Evolutionary conservation across 345 rosid genomes (phyloP).

Genomic region (Stellera chamaejasme): DNA sequence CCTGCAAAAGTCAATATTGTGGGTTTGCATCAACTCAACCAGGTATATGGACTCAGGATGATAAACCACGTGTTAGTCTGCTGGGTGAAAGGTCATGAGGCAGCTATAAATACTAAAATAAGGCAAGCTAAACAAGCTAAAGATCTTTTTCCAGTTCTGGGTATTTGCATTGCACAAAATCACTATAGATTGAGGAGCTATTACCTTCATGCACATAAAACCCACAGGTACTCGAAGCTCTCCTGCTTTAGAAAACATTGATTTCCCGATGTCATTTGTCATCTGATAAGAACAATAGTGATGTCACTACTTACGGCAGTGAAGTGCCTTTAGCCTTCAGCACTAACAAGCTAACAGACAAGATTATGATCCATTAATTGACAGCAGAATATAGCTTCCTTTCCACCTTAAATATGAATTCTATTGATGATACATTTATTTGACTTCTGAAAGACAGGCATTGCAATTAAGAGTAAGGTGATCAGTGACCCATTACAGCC

Average conservation of each 20-base stretch:
- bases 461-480: no score
- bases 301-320: background rate
- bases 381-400: no score
- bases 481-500: no score
- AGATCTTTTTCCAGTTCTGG: background rate
- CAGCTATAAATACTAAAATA: no score
- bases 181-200: background rate
- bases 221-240: slow-evolving; percentile 87
- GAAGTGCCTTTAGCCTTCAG: background rate
- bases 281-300: slow-evolving; percentile 35
- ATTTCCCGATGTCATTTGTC: slow-evolving; percentile 84
- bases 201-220: slow-evolving; percentile 94
- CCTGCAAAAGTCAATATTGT: slow-evolving; percentile 36
- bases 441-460: no score
- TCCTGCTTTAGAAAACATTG: slow-evolving; percentile 82
- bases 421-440: no score
- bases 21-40: slow-evolving; percentile 1
- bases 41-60: background rate
- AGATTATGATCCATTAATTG: no score
- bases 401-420: no score
- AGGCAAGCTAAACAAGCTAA: background rate
- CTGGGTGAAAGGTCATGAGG: no score
- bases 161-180: no score
- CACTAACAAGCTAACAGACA: no score
- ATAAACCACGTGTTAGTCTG: no score